Percentiles rank a stretch among this genome's conserved stretches.
These are phyloP conservation scores for Capronia coronata DNA, from an alignment of 2,329 filamentous ascomycete species.

Conservation along the genomic window DNA sequence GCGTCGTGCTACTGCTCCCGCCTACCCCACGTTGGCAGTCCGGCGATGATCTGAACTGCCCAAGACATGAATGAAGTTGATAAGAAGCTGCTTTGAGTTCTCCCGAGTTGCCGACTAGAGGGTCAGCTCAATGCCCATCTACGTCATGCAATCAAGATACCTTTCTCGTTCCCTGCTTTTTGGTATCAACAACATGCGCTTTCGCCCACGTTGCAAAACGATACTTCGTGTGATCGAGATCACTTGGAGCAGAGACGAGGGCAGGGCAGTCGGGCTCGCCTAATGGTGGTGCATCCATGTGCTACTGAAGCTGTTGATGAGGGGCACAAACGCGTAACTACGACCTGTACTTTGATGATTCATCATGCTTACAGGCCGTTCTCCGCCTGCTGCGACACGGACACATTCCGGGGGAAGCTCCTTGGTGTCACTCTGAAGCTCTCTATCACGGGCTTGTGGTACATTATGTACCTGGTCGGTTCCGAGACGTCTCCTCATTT, in stretches of 20 bases:
- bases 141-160: conserved; percentile 14
- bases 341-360: conserved; percentile 2
- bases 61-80: not conserved
- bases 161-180: conserved; percentile 6
- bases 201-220: not conserved
- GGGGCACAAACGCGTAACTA: conserved; percentile 1
- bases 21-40: conserved; percentile 10
- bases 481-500: not conserved
- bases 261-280: not conserved
- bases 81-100: not conserved
- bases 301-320: conserved; percentile 10
- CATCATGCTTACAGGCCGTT: conserved; percentile 7
- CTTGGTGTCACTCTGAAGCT: conserved; percentile 11
- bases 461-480: not conserved
- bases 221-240: conserved; percentile 13
- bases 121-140: not conserved
- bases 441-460: not conserved
- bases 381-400: conserved; percentile 16
- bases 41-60: conserved; percentile 7
- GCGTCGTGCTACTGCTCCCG: conserved; percentile 9
- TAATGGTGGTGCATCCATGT: conserved; percentile 16
- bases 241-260: not conserved
- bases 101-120: not conserved
- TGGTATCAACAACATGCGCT: not conserved
- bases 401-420: conserved; percentile 3